These are phyloP conservation scores for Cytospora chrysosperma DNA, from an alignment of 2,329 filamentous ascomycete genomes.

Conservation along the genomic window DNA sequence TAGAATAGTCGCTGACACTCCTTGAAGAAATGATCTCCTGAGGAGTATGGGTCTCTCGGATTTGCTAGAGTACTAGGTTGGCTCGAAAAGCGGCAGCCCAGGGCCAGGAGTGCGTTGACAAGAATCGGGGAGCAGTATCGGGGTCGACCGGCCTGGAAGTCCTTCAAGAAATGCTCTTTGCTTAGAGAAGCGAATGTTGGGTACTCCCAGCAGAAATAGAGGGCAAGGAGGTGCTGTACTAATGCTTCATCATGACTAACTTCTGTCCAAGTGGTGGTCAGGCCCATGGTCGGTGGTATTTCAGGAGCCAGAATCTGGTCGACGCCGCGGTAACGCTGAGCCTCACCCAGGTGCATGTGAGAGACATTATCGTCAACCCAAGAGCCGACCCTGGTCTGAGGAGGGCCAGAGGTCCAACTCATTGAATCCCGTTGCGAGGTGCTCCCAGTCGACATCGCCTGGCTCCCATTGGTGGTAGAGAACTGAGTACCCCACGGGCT, in stretches of 20 bases:
- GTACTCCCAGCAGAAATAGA: conserved; percentile 77
- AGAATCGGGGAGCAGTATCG: conserved; percentile 68
- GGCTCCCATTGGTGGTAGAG: conserved; percentile 44
- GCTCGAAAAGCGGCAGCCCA: conserved; percentile 68
- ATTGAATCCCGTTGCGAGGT: conserved; percentile 47
- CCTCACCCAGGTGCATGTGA: conserved; percentile 12
- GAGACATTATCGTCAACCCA: conserved; percentile 44
- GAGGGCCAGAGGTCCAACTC: conserved; percentile 46
- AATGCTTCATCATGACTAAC: conserved; percentile 58
- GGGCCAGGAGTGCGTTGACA: conserved; percentile 63
- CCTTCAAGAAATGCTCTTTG: conserved; percentile 67
- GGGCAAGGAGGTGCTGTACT: conserved; percentile 61
- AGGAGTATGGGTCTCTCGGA: conserved; percentile 60
- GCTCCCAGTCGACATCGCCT: conserved; percentile 46
- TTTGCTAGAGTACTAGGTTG: conserved; percentile 63
- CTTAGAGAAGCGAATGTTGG: conserved; percentile 72
- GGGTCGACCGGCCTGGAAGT: conserved; percentile 59
- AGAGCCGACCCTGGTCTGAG: conserved; percentile 47
- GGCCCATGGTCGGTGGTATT: conserved; percentile 43
- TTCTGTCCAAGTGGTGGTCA: conserved; percentile 55
- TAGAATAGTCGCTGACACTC: conserved; percentile 63
- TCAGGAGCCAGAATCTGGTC: conserved; percentile 51
- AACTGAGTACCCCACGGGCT: conserved; percentile 46
- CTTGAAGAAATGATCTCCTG: conserved; percentile 73
- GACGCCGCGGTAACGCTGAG: conserved; percentile 39